These are phyloP conservation scores for Fusarium palustre DNA, from an alignment of 2,329 filamentous ascomycete species.

Conservation along the genomic window DNA sequence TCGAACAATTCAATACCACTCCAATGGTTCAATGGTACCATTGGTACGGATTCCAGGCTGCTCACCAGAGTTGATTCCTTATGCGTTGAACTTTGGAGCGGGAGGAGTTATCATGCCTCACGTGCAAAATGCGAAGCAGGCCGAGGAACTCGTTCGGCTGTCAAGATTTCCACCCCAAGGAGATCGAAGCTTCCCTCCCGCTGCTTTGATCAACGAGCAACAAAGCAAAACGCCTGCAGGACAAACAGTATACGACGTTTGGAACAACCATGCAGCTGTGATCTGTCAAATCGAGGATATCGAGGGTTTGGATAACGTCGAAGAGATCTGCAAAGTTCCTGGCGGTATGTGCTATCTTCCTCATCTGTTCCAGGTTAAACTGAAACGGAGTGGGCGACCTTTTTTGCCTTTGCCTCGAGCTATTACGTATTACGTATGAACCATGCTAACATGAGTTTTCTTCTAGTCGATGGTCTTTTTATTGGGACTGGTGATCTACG, in stretches of 20 bases:
- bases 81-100: constrained; percentile 9
- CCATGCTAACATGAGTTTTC: too few relatives aligned
- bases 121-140: constrained; percentile 23
- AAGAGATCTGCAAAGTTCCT: constrained; percentile 15
- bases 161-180: constrained; percentile 18
- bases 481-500: constrained; percentile 1
- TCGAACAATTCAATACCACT: constrained; percentile 21
- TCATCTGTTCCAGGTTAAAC: too few relatives aligned
- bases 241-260: constrained; percentile 10
- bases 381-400: too few relatives aligned
- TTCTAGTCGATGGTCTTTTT: neutral
- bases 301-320: constrained; percentile 17
- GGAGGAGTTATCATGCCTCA: constrained; percentile 17
- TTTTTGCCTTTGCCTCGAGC: too few relatives aligned
- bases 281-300: constrained; percentile 21
- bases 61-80: constrained; percentile 4
- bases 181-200: constrained; percentile 12
- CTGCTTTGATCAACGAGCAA: constrained; percentile 2
- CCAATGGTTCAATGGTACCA: constrained; percentile 24
- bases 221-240: neutral
- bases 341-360: neutral
- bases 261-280: constrained; percentile 17
- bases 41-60: constrained; percentile 9
- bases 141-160: constrained; percentile 7
- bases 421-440: too few relatives aligned